A percentile compares a stretch with the other conserved stretches of the same genome.
These are phyloP conservation scores for Solanum bukasovii DNA, from an alignment of 257 asterid species.

Conservation along the genomic window DNA sequence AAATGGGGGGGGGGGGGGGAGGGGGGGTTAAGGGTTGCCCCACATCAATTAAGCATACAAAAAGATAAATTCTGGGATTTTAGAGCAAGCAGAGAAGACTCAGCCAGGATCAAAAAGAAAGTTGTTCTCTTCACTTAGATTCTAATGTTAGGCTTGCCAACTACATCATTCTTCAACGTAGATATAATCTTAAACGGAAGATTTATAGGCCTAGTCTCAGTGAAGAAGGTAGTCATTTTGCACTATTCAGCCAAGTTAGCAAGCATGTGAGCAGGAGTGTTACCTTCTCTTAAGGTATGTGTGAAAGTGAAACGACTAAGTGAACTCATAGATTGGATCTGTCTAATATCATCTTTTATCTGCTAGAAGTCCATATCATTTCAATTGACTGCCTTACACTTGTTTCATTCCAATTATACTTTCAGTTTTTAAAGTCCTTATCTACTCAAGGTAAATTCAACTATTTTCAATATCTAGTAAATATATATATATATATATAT, in stretches of 20 bases:
- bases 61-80: not conserved
- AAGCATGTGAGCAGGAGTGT: not conserved
- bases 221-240: not conserved
- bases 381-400: not conserved
- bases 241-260: not conserved
- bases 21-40: not conserved
- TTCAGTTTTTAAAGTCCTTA: not conserved
- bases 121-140: not conserved
- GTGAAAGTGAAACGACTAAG: not conserved
- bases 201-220: not conserved
- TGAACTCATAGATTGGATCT: not conserved
- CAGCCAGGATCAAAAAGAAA: not conserved
- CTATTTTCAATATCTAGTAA: not conserved
- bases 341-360: not conserved
- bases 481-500: not conserved
- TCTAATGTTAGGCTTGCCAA: not conserved
- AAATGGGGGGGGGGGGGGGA: too few species aligned
- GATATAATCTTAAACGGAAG: not conserved
- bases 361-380: not conserved
- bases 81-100: conserved; percentile 3
- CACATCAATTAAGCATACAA: not conserved
- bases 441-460: not conserved
- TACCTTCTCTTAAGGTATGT: not conserved
- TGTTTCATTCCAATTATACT: not conserved
- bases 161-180: not conserved